Evolutionary conservation across 73 alveolate genomes (phyloP).

Genomic region (Effrenium voratum): DNA sequence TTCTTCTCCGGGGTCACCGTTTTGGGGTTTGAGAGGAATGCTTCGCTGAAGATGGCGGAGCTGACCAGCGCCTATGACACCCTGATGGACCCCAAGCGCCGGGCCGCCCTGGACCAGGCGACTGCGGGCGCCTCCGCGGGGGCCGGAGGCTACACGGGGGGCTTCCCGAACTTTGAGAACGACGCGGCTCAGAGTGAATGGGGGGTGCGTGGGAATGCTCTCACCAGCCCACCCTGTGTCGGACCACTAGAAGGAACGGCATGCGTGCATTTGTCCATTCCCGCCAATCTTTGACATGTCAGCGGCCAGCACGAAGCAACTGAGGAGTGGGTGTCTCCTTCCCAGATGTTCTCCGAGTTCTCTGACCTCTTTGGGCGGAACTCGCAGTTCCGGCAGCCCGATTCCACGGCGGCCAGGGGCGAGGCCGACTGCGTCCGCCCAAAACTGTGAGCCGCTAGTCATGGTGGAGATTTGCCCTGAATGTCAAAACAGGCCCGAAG

Average conservation of each 20-base stretch:
- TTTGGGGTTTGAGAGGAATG: slow-evolving; percentile 70
- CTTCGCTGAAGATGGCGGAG: slow-evolving; percentile 92
- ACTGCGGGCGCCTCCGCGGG: slow-evolving; percentile 87
- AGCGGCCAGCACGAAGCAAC: neutral
- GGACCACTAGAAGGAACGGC: no score
- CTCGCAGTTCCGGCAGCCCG: slow-evolving; percentile 71
- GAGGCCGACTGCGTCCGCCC: neutral
- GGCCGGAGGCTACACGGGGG: slow-evolving; percentile 76
- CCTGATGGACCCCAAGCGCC: slow-evolving; percentile 81
- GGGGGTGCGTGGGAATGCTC: no score
- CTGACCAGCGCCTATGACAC: slow-evolving; percentile 93
- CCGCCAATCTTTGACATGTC: no score
- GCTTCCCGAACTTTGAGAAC: slow-evolving; percentile 50
- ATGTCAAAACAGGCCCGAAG: neutral
- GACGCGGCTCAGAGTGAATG: neutral
- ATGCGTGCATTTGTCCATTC: no score
- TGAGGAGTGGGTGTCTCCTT: slow-evolving; percentile 88
- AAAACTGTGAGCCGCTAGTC: neutral
- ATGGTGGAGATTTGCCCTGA: neutral
- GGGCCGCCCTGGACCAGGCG: slow-evolving; percentile 92
- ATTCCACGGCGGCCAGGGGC: neutral
- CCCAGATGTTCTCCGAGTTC: slow-evolving; percentile 87
- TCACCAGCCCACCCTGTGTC: no score
- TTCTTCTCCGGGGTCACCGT: no score
- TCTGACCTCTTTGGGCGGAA: slow-evolving; percentile 84